These are phyloP conservation scores for Elsinoe perseae DNA, from an alignment of 2,329 filamentous ascomycete species.

Conservation along the genomic window DNA sequence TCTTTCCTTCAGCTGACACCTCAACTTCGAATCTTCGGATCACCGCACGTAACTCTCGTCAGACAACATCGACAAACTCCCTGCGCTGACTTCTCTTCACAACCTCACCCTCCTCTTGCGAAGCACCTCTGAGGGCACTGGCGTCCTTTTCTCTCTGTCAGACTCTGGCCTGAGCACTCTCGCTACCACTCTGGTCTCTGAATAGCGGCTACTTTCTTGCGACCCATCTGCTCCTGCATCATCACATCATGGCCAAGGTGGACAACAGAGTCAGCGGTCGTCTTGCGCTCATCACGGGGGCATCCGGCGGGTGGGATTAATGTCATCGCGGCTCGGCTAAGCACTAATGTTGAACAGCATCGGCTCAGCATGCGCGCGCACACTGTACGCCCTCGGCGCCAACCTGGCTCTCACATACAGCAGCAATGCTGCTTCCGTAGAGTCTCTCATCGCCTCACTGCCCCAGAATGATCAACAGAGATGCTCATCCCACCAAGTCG, in stretches of 20 bases:
- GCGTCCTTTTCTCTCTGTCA: too few species aligned
- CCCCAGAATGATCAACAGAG: slow-evolving; percentile 27
- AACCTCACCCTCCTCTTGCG: too few species aligned
- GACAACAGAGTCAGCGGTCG: slow-evolving; percentile 40
- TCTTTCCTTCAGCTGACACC: too few species aligned
- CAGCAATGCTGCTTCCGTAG: slow-evolving; percentile 41
- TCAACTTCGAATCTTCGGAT: too few species aligned
- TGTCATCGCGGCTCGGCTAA: slow-evolving; percentile 17
- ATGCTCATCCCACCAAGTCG: slow-evolving; percentile 51
- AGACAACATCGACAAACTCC: too few species aligned
- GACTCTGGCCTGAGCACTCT: background rate
- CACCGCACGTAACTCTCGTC: too few species aligned
- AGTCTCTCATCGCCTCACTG: slow-evolving; percentile 39
- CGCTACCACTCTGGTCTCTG: too few species aligned
- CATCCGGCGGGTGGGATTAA: slow-evolving; percentile 53
- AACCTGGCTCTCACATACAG: slow-evolving; percentile 54
- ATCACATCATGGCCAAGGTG: slow-evolving; percentile 17
- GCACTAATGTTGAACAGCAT: slow-evolving; percentile 37
- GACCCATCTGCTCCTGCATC: background rate
- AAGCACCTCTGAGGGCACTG: too few species aligned
- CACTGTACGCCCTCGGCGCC: slow-evolving; percentile 45
- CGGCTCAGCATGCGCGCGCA: slow-evolving; percentile 49
- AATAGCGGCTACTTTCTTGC: too few species aligned
- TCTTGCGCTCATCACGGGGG: slow-evolving; percentile 52
- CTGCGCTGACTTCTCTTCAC: too few species aligned